phyloP scores from a whole-genome alignment of 805 yeast species.

The Candida taoyuanica region DNA sequence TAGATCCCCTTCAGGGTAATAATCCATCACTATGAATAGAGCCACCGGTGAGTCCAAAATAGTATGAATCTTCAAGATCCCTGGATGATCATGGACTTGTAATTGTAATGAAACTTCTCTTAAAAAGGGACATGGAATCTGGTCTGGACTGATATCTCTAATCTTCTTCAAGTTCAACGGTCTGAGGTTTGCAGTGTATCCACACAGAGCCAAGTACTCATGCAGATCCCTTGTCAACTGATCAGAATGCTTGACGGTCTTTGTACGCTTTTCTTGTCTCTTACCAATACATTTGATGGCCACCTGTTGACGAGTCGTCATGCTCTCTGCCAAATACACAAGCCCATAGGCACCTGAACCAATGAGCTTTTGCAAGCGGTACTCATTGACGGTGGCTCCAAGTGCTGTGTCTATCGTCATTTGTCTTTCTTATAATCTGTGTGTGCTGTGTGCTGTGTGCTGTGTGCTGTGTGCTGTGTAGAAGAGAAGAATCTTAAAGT shows the following conservation, averaged over 20 bases:
- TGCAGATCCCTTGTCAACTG: conserved; percentile 19
- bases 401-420: conserved; percentile 8
- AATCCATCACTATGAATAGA: conserved; percentile 76
- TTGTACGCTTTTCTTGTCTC: conserved; percentile 15
- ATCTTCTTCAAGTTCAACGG: conserved; percentile 22
- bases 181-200: conserved; percentile 7
- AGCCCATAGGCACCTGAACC: conserved; percentile 88
- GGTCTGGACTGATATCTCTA: conserved; percentile 13
- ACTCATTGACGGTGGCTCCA: conserved; percentile 18
- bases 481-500: not conserved
- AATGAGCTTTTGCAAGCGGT: conserved; percentile 18
- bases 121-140: conserved; percentile 31
- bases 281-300: conserved; percentile 74
- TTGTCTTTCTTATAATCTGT: not conserved
- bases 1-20: conserved; percentile 78
- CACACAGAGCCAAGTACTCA: conserved; percentile 3
- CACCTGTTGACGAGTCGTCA: conserved; percentile 41
- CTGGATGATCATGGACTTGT: conserved; percentile 72
- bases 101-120: conserved; percentile 73
- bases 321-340: conserved; percentile 65
- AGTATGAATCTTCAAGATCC: conserved; percentile 70
- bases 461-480: not conserved
- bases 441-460: not conserved
- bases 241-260: conserved; percentile 19
- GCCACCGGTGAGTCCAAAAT: conserved; percentile 59